These are phyloP conservation scores for Neodidymelliopsis sp. DNA, from an alignment of 2,329 filamentous ascomycete genomes.

Conservation along the genomic window DNA sequence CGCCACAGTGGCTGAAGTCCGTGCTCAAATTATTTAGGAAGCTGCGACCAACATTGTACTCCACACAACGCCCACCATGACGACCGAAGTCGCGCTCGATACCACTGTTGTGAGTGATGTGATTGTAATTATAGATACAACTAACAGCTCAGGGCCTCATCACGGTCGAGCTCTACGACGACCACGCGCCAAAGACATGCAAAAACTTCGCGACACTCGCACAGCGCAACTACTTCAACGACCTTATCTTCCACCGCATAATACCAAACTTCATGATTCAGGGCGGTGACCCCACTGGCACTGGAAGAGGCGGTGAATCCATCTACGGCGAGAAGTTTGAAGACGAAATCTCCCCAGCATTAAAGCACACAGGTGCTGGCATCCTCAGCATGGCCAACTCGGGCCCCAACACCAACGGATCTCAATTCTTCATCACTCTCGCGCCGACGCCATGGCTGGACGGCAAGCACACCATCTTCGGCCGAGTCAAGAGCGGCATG, in stretches of 20 bases:
- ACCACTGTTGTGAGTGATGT: conserved; percentile 75
- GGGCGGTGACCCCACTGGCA: conserved; percentile 92
- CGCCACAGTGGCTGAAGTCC: conserved; percentile 17
- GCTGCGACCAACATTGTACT: conserved; percentile 31
- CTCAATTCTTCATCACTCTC: conserved; percentile 94
- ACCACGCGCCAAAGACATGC: conserved; percentile 89
- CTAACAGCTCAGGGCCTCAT: conserved; percentile 72
- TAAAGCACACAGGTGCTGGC: conserved; percentile 93
- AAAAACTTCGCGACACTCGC: conserved; percentile 85
- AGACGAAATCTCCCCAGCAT: conserved; percentile 79
- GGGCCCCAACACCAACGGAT: conserved; percentile 91
- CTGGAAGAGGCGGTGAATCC: conserved; percentile 83
- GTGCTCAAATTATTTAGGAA: conserved; percentile 12
- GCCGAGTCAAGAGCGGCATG: conserved; percentile 84
- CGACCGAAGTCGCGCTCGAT: conserved; percentile 78
- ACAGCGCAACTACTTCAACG: conserved; percentile 85
- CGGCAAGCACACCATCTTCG: conserved; percentile 97
- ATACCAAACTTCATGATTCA: conserved; percentile 98
- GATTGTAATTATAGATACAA: neutral
- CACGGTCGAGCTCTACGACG: conserved; percentile 85
- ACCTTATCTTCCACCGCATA: conserved; percentile 87
- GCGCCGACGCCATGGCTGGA: conserved; percentile 96
- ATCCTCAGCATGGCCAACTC: conserved; percentile 97
- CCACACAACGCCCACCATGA: conserved; percentile 30
- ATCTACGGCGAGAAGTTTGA: conserved; percentile 95